Conservation (phyloP, 331 rosid genomes). For the Pyrus hybrid region DNA sequence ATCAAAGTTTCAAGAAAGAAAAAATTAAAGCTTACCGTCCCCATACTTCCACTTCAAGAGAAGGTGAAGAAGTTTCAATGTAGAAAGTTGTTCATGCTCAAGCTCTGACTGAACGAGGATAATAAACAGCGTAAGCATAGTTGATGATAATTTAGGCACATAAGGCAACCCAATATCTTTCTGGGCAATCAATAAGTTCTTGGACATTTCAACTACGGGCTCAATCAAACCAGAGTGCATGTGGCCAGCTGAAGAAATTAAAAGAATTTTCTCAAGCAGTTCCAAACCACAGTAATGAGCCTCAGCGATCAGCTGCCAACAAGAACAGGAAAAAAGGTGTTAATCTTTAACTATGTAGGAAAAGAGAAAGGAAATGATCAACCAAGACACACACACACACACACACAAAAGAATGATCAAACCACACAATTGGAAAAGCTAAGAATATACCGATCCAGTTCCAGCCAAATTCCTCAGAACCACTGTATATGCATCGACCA, state of each 20-base stretch:
- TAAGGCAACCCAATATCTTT: slow-evolving; percentile 67
- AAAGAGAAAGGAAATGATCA: background rate
- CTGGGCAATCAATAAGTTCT: slow-evolving; percentile 55
- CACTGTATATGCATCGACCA: slow-evolving; percentile 64
- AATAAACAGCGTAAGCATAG: slow-evolving; percentile 41
- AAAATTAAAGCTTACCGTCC: slow-evolving; percentile 35
- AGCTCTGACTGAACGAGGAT: slow-evolving; percentile 68
- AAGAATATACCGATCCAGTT: slow-evolving; percentile 48
- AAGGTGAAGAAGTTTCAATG: slow-evolving; percentile 49
- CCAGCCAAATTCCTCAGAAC: slow-evolving; percentile 49
- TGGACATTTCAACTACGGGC: slow-evolving; percentile 55
- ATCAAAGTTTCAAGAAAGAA: background rate
- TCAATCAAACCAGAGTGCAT: slow-evolving; percentile 46
- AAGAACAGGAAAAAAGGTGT: slow-evolving; percentile 12
- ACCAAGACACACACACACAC: background rate
- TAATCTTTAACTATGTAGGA: background rate
- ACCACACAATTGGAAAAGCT: background rate
- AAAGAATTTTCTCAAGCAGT: slow-evolving; percentile 53
- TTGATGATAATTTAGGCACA: slow-evolving; percentile 47
- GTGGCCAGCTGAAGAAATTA: slow-evolving; percentile 42
- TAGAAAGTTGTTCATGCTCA: slow-evolving; percentile 75
- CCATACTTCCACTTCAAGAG: slow-evolving; percentile 70
- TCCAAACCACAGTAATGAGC: slow-evolving; percentile 64
- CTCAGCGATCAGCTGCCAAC: slow-evolving; percentile 47
- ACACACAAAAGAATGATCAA: background rate